Percentiles rank a stretch among this genome's conserved stretches.
Evolutionary conservation across 202 grass and related monocot genomes (phyloP).

Genomic region (Brachypodium distachyon): DNA sequence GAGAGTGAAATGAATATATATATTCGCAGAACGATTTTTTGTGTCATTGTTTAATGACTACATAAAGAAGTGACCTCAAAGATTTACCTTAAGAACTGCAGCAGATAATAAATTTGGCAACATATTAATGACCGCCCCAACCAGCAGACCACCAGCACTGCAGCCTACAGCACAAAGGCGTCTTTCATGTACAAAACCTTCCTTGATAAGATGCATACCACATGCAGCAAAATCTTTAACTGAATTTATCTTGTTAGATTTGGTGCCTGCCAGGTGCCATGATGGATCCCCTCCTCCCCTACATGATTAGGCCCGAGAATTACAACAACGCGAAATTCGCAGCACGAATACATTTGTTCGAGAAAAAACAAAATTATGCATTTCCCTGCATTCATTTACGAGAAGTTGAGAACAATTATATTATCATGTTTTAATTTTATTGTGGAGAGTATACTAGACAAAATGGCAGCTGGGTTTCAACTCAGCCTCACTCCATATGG

Average conservation of each 20-base stretch:
- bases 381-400: not conserved
- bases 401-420: not conserved
- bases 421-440: not conserved
- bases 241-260: conserved; percentile 77
- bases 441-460: not conserved
- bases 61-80: not conserved
- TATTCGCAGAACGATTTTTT: conserved; percentile 3
- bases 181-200: conserved; percentile 75
- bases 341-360: no score
- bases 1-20: not conserved
- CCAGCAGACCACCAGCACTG: conserved; percentile 79
- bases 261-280: conserved; percentile 71
- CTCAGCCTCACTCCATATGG: not conserved
- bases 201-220: conserved; percentile 61
- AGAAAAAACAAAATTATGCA: not conserved
- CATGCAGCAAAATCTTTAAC: conserved; percentile 78
- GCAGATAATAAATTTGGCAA: conserved; percentile 76
- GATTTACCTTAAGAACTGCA: conserved; percentile 78
- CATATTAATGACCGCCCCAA: conserved; percentile 69
- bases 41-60: not conserved
- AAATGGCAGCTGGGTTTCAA: not conserved
- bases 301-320: conserved; percentile 26
- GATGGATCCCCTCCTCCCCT: conserved; percentile 70
- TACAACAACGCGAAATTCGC: not conserved
- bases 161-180: conserved; percentile 70